Evolutionary conservation across 2,329 filamentous ascomycete genomes (phyloP).

Genomic region (Penicillium expansum): DNA sequence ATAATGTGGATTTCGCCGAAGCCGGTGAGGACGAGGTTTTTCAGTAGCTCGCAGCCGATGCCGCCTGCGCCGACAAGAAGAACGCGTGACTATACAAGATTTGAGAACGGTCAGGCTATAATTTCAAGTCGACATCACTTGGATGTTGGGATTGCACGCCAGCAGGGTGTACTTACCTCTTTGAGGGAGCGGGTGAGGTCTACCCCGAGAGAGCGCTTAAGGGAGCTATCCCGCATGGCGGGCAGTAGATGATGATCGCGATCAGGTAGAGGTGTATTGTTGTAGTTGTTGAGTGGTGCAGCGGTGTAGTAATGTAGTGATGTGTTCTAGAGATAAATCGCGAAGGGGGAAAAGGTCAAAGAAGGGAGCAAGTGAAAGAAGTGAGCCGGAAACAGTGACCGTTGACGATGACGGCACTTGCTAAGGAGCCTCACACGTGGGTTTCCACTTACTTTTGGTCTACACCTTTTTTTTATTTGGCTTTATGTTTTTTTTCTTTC

Average conservation of each 20-base stretch:
- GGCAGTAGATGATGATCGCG: slow-evolving; percentile 6
- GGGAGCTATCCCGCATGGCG: slow-evolving; percentile 42
- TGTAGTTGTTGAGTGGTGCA: not conserved
- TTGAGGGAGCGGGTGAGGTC: slow-evolving; percentile 39
- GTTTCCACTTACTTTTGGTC: not conserved
- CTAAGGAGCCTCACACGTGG: slow-evolving; percentile 12
- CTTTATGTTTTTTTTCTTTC: not conserved
- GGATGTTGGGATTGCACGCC: not conserved
- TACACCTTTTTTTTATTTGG: not conserved
- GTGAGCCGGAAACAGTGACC: slow-evolving; percentile 18
- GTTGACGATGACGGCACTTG: slow-evolving; percentile 25
- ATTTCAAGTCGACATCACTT: not conserved
- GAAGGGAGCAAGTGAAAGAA: slow-evolving; percentile 1
- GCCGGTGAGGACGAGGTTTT: slow-evolving; percentile 88
- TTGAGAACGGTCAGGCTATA: slow-evolving; percentile 10
- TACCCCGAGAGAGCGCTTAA: slow-evolving; percentile 45
- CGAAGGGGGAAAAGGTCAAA: not conserved
- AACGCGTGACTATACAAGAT: slow-evolving; percentile 66
- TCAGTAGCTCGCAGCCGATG: slow-evolving; percentile 95
- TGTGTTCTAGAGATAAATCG: not conserved
- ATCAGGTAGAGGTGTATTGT: not conserved
- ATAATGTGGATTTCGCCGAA: slow-evolving; percentile 94
- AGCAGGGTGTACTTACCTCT: slow-evolving; percentile 34
- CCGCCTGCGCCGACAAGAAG: slow-evolving; percentile 95
- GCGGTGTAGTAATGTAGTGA: not conserved